These are phyloP conservation scores for Coemansia erecta DNA, from an alignment of 192 early-diverging fungal genomes.

Conservation along the genomic window DNA sequence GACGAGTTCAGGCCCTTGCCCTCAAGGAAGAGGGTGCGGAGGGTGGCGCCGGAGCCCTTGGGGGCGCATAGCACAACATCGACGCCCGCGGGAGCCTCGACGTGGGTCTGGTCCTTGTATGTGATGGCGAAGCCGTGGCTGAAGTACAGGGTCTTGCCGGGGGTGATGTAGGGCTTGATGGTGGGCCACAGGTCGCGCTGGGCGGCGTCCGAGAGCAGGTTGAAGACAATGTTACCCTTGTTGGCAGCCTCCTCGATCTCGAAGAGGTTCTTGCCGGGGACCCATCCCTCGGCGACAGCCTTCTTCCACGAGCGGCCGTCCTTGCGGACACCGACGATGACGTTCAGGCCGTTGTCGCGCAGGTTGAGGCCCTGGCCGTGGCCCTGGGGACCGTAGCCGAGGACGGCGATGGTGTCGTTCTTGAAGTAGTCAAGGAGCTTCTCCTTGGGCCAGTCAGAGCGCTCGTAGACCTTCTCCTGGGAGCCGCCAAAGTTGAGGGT, in stretches of 20 bases:
- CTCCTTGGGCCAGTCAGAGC: conserved; percentile 87
- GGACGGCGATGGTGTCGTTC: conserved; percentile 88
- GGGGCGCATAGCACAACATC: conserved; percentile 96
- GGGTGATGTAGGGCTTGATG: conserved; percentile 84
- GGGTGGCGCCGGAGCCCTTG: conserved; percentile 95
- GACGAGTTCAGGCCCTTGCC: conserved; percentile 97
- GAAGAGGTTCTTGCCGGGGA: conserved; percentile 94
- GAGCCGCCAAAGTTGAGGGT: conserved; percentile 94
- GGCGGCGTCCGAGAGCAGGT: conserved; percentile 94
- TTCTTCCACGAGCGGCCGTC: conserved; percentile 86
- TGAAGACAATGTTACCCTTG: conserved; percentile 89
- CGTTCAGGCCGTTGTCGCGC: conserved; percentile 94
- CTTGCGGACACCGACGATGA: conserved; percentile 91
- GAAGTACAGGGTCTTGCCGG: conserved; percentile 98
- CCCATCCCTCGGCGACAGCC: conserved; percentile 93
- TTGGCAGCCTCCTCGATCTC: conserved; percentile 85
- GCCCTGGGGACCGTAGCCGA: conserved; percentile 96
- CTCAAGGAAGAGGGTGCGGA: conserved; percentile 93
- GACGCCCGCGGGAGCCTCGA: conserved; percentile 87
- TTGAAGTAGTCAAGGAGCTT: conserved; percentile 89
- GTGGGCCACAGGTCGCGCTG: conserved; percentile 89
- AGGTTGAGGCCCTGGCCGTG: conserved; percentile 92
- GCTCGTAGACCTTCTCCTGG: conserved; percentile 90
- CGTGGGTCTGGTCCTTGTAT: conserved; percentile 86
- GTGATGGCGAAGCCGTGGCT: conserved; percentile 96